Evolutionary conservation across 2,329 filamentous ascomycete genomes (phyloP), one percentile per base, ranked within the genome.

Genomic region (Hypoxylon sp.): DNA sequence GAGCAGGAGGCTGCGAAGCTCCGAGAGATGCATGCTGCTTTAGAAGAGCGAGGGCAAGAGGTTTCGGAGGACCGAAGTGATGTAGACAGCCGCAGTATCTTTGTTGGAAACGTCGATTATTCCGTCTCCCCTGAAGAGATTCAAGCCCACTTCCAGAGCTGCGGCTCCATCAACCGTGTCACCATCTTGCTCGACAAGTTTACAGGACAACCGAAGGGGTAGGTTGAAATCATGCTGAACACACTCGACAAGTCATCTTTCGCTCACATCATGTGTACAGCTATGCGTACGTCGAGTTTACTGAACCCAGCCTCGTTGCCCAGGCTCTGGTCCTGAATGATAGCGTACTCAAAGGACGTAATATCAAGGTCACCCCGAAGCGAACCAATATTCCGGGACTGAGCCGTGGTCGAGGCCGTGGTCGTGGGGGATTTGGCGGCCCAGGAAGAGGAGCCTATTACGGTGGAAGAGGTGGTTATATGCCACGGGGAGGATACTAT

Each of bases 131-230:
- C 96, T 2, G 96, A 99, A 82, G 96, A 99, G 84, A 96, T 99
- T 65, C 96, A 99, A 84, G 93, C 94, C 65, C 96, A 99, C 79
- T 99, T 99, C 83, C 94, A 97, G 85, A 97, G 91, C 84, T 97
- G 94, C 76, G 96, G 96, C 67, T 93, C 92, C 73, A 99, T 99
- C 85, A 99, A 99, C 82, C 91, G 96, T 67, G 96, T 99, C 65
- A 99, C 96, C 1, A 99, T 99, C 73, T 84, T 99, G 74, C 84
- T 99, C 74, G 96, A 99, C 84, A 99, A 99, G 84, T 98, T 98
- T 78, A 97, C 94, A 10, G 96, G 96, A 71, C 94, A 98, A 85
- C 96, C 96, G n/a, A 99, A 99, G 86, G 96, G 96, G 94, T 97
- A 85, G 81, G 91, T 76, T 34, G 25, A 17, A 21, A 34, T 30